phyloP scores from a whole-genome alignment of 1,139 yeast genomes.

The Blastobotrys serpentis region DNA sequence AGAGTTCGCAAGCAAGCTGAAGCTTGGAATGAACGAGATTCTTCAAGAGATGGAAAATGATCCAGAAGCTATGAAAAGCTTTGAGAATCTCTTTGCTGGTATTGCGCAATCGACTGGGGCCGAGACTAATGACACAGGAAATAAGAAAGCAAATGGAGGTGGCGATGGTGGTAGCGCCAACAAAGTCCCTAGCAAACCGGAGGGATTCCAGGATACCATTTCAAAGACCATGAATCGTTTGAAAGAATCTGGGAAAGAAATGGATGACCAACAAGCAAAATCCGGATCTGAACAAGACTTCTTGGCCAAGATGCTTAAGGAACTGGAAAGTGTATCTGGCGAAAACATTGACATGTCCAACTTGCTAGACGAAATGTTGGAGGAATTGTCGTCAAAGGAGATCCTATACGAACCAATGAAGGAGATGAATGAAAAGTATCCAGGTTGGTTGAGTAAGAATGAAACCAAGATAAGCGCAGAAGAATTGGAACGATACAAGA shows the following conservation, averaged over 20 bases:
- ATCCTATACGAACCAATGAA: constrained; percentile 86
- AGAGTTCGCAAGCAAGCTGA: constrained; percentile 42
- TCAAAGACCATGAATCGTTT: constrained; percentile 78
- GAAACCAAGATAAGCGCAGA: constrained; percentile 36
- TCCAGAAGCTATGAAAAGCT: constrained; percentile 59
- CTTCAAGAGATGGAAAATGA: constrained; percentile 59
- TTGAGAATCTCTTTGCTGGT: constrained; percentile 52
- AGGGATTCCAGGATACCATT: constrained; percentile 66
- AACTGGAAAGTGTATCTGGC: constrained; percentile 64
- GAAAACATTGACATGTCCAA: constrained; percentile 55
- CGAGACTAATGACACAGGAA: constrained; percentile 19
- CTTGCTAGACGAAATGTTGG: constrained; percentile 72
- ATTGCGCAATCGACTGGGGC: constrained; percentile 44
- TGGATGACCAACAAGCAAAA: constrained; percentile 55
- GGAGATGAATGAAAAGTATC: constrained; percentile 67
- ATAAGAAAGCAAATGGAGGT: constrained; percentile 17
- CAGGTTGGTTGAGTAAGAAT: constrained; percentile 57
- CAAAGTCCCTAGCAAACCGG: constrained; percentile 11
- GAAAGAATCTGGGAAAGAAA: constrained; percentile 47
- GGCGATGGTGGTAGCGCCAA: constrained; percentile 6
- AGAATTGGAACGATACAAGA: constrained; percentile 37
- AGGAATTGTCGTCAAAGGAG: constrained; percentile 81
- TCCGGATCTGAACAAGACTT: constrained; percentile 43
- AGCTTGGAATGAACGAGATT: constrained; percentile 44
- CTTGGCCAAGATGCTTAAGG: constrained; percentile 47